Conservation (phyloP, 176 grass and related monocot genomes). For the Guadua angustifolia region DNA sequence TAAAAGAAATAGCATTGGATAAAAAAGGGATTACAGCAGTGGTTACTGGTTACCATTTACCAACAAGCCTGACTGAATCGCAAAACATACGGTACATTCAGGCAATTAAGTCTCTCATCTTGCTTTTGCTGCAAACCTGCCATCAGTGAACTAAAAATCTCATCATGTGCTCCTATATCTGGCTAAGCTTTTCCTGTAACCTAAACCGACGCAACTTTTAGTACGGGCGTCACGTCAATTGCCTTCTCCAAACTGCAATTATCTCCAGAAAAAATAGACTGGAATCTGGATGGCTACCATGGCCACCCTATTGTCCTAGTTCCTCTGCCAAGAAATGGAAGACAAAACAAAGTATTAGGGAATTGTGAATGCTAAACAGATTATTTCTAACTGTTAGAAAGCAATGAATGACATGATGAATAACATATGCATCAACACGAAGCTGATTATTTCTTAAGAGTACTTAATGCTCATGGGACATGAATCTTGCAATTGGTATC, state of each 20-base stretch:
- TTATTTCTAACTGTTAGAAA: not conserved
- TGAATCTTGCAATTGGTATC: not conserved
- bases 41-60: not conserved
- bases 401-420: not conserved
- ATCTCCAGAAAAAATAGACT: constrained; percentile 31
- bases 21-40: constrained; percentile 15
- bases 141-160: constrained; percentile 47
- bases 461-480: not conserved
- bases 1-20: not conserved
- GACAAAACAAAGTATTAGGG: constrained; percentile 13
- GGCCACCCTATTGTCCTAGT: constrained; percentile 30
- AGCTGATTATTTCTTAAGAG: not conserved
- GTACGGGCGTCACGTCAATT: constrained; percentile 45
- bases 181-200: constrained; percentile 46
- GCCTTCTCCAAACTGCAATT: constrained; percentile 30
- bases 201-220: constrained; percentile 54
- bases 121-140: constrained; percentile 35
- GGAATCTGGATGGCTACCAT: constrained; percentile 34
- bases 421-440: not conserved
- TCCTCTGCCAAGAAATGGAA: constrained; percentile 44
- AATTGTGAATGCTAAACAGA: not conserved
- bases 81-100: constrained; percentile 16
- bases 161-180: constrained; percentile 52
- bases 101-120: constrained; percentile 8
- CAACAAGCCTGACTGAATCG: not conserved